Evolutionary conservation across 2,329 filamentous ascomycete genomes (phyloP), one percentile per base, ranked within the genome.

Genomic region (Coniochaeta sp.): DNA sequence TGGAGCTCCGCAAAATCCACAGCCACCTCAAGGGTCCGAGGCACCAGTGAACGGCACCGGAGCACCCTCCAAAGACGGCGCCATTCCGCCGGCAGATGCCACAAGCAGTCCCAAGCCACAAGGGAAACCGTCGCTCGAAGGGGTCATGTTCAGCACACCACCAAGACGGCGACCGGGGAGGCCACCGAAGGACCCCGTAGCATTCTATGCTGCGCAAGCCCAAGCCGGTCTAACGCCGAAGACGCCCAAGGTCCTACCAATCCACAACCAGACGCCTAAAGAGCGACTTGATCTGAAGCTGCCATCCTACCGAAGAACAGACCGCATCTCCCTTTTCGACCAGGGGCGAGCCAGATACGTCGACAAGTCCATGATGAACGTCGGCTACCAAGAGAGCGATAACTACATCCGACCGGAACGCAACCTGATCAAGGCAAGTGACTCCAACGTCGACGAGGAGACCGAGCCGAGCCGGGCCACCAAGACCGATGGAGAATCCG

Each of bases 311-410:
- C 81, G 87, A 52, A 82, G 82, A 61, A 86, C 87, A n/a, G 85
- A 90, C 60, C 85, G 88, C n/a, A 87, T 92, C 58, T 76, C 83
- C 52, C 73, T 86, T 24, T 91, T 89, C 57, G 92, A 96, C 65
- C 91, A 94, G 67, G 89, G 90, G 38, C 87, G 92, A 64, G 85
- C 89, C 54, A 89, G 92, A 62, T 97, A 96, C 67, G 91, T 97
- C 46, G 92, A 96, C 68, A 91, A 94, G 64, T 87, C 89, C 1
- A 96, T 97, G 91, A 91, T 91, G 60, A 92, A 90, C 61, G 88
- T 96, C 46, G 92, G 92, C 49, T 97, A 96, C 64, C 92, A 96
- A 69, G 91, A 96, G 71, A 96, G 87, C 61, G 92, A 97, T 69
- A 78, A 91, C 53, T 97, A 91, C 64, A 76, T 88, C 50, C 84